Evolutionary conservation across 495 filamentous ascomycete genomes (phyloP), one percentile per base, ranked within the genome.

Genomic region (Penicillium canariense): DNA sequence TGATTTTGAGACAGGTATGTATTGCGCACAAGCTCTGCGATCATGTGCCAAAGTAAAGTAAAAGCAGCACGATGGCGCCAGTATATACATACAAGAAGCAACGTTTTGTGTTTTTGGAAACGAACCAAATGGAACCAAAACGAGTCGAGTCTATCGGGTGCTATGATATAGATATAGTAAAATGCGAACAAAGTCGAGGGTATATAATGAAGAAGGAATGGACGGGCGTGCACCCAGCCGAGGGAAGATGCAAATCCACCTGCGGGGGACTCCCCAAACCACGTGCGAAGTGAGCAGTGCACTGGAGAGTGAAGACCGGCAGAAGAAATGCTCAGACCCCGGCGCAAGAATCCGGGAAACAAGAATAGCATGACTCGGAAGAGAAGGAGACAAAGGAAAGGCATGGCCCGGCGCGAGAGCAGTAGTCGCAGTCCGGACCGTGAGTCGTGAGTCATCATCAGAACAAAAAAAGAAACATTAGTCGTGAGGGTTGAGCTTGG

Each of bases 341-440:
- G 46, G 42, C 22, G 50, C 18, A 32, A 51, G 36, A 44, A 27
- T 38, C 43, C 26, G 12, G 17, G 17, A 25, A 26, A 35, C 10
- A 35, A 39, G 34, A 48, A 47, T n/a, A 49, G 45, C 53, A 27
- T 50, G 40, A 52, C 44, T 50, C 34, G 40, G 18, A 52, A 56
- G 52, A 40, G 50, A 52, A 52, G 65, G 43, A 62, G 63, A 64
- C 56, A 56, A 63, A 75, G 63, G 61, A 72, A 68, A 59, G 66
- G 62, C 59, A 72, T 64, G 61, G 67, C 59, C 52, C 56, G 45
- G 48, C 35, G 65, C 72, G 72, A 75, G 70, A 55, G 62, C 66
- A 72, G 70, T 71, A 75, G 72, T 75, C 70, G 67, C 65, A 55
- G 45, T 60, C 57, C 43, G 36, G 36, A 63, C 60, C 60, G 59